Conservation (phyloP, 1,284 basidiomycete genomes). For the Cutaneotrichosporon dermatis region DNA sequence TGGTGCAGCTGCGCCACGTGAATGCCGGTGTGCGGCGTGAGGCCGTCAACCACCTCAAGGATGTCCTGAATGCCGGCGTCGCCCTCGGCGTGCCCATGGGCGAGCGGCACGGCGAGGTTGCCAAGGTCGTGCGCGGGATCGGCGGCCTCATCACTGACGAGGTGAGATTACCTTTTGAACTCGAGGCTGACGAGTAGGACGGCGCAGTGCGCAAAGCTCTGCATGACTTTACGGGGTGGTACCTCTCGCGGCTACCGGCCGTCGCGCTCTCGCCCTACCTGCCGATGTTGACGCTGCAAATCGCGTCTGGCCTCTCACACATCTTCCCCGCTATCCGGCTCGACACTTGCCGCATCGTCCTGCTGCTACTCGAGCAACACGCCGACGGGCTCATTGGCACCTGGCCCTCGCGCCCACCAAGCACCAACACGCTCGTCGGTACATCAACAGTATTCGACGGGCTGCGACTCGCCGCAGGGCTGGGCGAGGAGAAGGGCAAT, state of each 20-base stretch:
- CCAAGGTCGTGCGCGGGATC: constrained; percentile 62
- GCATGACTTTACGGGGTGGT: constrained; percentile 58
- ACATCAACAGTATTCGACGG: constrained; percentile 43
- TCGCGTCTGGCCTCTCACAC: constrained; percentile 84
- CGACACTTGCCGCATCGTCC: constrained; percentile 78
- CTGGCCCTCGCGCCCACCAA: constrained; percentile 53
- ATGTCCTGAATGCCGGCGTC: constrained; percentile 67
- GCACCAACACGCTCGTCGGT: not conserved
- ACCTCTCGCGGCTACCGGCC: constrained; percentile 61
- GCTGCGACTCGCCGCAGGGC: constrained; percentile 40
- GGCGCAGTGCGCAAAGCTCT: constrained; percentile 51
- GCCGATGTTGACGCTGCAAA: constrained; percentile 71
- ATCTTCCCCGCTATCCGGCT: constrained; percentile 91
- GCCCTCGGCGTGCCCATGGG: constrained; percentile 53
- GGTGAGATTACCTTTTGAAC: no score
- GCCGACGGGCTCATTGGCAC: constrained; percentile 65
- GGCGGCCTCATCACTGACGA: constrained; percentile 75
- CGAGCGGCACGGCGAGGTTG: constrained; percentile 52
- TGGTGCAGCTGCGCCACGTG: constrained; percentile 78
- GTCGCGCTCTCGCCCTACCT: constrained; percentile 64
- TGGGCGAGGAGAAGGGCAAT: constrained; percentile 42
- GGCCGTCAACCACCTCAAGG: constrained; percentile 72
- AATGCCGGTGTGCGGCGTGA: constrained; percentile 71
- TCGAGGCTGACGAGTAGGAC: constrained; percentile 71
- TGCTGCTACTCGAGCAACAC: constrained; percentile 68